Percentiles rank a stretch among this genome's conserved stretches.
phyloP scores from a whole-genome alignment of 164 flowering plant species.

The Aristolochia contorta region DNA sequence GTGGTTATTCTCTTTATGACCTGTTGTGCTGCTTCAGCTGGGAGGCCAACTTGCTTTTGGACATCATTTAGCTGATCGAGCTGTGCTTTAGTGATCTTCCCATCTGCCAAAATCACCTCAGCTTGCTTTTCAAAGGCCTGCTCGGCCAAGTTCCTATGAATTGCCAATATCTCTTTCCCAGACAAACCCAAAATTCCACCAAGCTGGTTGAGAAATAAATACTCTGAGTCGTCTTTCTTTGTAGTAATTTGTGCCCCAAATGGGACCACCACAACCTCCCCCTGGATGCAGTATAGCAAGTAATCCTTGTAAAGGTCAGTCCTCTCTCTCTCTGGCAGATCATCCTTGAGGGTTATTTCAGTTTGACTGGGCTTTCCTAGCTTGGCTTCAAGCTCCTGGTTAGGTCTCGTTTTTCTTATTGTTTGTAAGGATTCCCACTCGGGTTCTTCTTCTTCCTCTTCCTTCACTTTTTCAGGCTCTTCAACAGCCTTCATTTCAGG shows the following conservation, averaged over 20 bases:
- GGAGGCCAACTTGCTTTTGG: slow-evolving; percentile 81
- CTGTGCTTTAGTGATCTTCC: slow-evolving; percentile 70
- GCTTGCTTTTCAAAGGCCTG: slow-evolving; percentile 80
- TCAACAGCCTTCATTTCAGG: slow-evolving; percentile 28
- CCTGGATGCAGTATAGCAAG: slow-evolving; percentile 65
- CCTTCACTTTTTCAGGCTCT: slow-evolving; percentile 36
- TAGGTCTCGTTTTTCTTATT: slow-evolving; percentile 51
- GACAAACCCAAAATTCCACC: slow-evolving; percentile 74
- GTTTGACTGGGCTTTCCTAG: slow-evolving; percentile 59
- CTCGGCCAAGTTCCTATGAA: slow-evolving; percentile 75
- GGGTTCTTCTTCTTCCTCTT: slow-evolving; percentile 43
- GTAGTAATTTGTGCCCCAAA: slow-evolving; percentile 64
- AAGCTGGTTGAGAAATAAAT: slow-evolving; percentile 56
- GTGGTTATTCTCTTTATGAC: slow-evolving; percentile 75
- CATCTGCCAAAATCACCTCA: slow-evolving; percentile 93
- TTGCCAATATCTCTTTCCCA: slow-evolving; percentile 54
- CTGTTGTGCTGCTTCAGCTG: slow-evolving; percentile 64
- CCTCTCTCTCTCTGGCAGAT: slow-evolving; percentile 69
- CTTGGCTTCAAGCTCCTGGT: slow-evolving; percentile 40
- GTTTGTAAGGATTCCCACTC: slow-evolving; percentile 78
- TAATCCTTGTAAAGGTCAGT: slow-evolving; percentile 76
- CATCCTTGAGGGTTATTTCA: slow-evolving; percentile 83
- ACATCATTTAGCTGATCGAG: slow-evolving; percentile 66
- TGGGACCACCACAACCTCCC: slow-evolving; percentile 54
- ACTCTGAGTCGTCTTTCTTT: slow-evolving; percentile 69